Conservation (phyloP, 1,139 yeast species). For the Pichia sp. region DNA sequence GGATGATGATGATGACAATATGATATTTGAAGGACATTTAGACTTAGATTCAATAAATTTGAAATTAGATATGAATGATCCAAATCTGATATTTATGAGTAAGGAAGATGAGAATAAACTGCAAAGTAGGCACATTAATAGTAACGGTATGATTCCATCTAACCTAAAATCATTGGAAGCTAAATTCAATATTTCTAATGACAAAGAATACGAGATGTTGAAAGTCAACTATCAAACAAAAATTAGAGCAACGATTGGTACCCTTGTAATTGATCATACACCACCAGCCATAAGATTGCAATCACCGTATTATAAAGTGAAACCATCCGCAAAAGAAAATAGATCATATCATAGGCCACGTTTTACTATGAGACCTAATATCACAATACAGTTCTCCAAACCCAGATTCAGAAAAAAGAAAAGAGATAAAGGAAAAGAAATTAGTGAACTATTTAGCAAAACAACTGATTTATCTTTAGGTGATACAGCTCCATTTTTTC, state of each 20-base stretch:
- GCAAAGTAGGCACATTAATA: constrained; percentile 14
- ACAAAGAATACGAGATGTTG: constrained; percentile 72
- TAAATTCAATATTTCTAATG: constrained; percentile 82
- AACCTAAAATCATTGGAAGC: constrained; percentile 42
- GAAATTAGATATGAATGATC: constrained; percentile 81
- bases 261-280: constrained; percentile 85
- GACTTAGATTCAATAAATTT: constrained; percentile 36
- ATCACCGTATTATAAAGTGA: constrained; percentile 86
- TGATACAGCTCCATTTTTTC: constrained; percentile 71
- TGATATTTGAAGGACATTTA: constrained; percentile 69
- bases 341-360: constrained; percentile 77
- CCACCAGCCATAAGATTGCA: constrained; percentile 83
- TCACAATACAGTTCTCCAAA: constrained; percentile 68
- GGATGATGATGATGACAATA: constrained; percentile 59
- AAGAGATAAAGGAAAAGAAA: constrained; percentile 79
- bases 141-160: constrained; percentile 38
- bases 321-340: constrained; percentile 58
- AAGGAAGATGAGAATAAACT: constrained; percentile 19
- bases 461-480: constrained; percentile 77
- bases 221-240: constrained; percentile 85
- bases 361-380: constrained; percentile 71
- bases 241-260: constrained; percentile 89
- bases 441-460: constrained; percentile 62
- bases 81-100: constrained; percentile 62
- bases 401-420: constrained; percentile 78